These are phyloP conservation scores for Trapa incisa DNA, from an alignment of 345 rosid genomes.

Conservation along the genomic window DNA sequence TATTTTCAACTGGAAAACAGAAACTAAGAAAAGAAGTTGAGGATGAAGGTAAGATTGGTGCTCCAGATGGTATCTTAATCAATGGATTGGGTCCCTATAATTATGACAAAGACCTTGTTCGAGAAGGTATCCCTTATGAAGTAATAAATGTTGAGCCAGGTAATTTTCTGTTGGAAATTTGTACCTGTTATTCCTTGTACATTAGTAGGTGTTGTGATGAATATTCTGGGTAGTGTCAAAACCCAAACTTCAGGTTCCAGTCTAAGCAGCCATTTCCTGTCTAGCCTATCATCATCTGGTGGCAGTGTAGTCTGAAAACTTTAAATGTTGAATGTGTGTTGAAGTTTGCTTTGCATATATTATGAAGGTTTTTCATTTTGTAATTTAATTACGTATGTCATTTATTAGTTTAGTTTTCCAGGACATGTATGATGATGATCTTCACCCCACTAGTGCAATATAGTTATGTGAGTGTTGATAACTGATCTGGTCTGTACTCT, in stretches of 20 bases:
- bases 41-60: constrained; percentile 41
- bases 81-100: constrained; percentile 81
- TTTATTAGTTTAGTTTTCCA: background rate
- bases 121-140: constrained; percentile 40
- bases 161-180: constrained; percentile 11
- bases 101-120: constrained; percentile 39
- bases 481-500: background rate
- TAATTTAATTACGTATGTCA: background rate
- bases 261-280: too few species aligned
- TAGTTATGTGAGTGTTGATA: background rate
- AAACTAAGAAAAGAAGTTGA: constrained; percentile 62
- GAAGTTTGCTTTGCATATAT: background rate
- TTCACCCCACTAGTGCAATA: background rate
- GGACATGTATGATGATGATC: background rate
- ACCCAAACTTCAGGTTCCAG: background rate
- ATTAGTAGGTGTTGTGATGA: background rate
- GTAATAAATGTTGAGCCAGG: constrained; percentile 77
- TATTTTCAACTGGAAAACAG: constrained; percentile 25
- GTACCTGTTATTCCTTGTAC: background rate
- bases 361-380: background rate
- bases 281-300: background rate
- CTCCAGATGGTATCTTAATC: constrained; percentile 66
- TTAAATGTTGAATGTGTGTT: background rate
- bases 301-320: background rate
- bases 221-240: background rate